Evolutionary conservation across 1,284 basidiomycete species (phyloP), one percentile per base, ranked within the genome.

Genomic region (Pulchroboletus neoregius): DNA sequence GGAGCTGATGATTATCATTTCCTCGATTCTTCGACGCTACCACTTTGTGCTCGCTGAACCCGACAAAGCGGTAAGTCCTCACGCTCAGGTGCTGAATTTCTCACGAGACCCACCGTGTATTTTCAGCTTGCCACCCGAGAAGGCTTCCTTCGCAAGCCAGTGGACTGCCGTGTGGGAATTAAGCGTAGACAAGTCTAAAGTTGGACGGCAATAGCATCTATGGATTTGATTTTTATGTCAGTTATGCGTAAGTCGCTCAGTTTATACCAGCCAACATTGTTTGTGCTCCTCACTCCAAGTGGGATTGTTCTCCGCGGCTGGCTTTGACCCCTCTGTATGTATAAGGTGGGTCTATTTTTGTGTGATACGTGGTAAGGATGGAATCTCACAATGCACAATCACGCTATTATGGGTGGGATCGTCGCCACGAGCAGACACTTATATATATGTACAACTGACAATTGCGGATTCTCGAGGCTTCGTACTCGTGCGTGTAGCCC

Each of bases 141-240:
- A 65, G 88, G 88, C 2, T 91, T 91, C 71, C 66, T 91, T 54
- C 72, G 87, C 56, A 91, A 90, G 68, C 87, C 86, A 0, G 63
- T 84, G 24, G 67, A 67, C 16, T 87, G 86, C 59, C 69, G 64
- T 39, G 80, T 89, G 40, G 85, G 87, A 28, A 75, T 89, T 58
- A 80, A 73, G 65, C 75, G 80, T 40, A 63, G 63, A 23, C 50
- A 64, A 26, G 30, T 45, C 44, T 67, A 40, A 38, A 28, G 33
- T 15, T 30, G 34, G 35, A 23, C 18, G n/a, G 13, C 15, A 11
- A 28, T 33, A 11, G 12, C 12, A 13, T 23, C 9, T 28, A 24
- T 46, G 5, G 32, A 16, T 27, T 43, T 31, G 30, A 33, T n/a
- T 41, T 38, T 37, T 34, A 12, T 20, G 26, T 49, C 22, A 7